A percentile compares a stretch with the other conserved stretches of the same genome.
Evolutionary conservation across 2,329 filamentous ascomycete species (phyloP).

Genomic region (Pleomassaria siparia): DNA sequence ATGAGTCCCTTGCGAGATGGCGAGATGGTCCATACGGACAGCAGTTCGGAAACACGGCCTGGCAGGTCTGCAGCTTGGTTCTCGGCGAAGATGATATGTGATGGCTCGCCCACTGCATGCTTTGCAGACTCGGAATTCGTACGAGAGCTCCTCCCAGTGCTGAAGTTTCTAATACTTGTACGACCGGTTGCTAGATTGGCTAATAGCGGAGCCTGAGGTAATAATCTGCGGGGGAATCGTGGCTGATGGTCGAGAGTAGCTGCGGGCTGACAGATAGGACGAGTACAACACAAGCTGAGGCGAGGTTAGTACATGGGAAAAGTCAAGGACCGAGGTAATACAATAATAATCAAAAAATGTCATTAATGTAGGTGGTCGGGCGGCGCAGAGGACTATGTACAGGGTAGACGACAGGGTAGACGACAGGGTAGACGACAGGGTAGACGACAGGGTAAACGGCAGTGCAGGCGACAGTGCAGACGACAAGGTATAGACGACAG

Average conservation of each 20-base stretch:
- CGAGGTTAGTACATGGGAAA: slow-evolving; percentile 23
- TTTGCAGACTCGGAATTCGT: not conserved
- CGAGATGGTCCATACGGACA: slow-evolving; percentile 30
- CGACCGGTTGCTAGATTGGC: not conserved
- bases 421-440: too few relatives aligned
- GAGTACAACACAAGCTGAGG: slow-evolving; percentile 11
- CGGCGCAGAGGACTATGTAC: too few relatives aligned
- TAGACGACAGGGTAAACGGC: too few relatives aligned
- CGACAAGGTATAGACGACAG: too few relatives aligned
- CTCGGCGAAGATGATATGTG: slow-evolving; percentile 28
- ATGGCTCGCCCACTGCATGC: slow-evolving; percentile 3
- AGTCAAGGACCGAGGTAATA: slow-evolving; percentile 29
- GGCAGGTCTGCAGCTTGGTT: slow-evolving; percentile 31
- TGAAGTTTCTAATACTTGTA: slow-evolving; percentile 4
- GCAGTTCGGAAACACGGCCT: slow-evolving; percentile 21
- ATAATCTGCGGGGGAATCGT: slow-evolving; percentile 2
- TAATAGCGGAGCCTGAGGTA: not conserved
- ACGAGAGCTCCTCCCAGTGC: slow-evolving; percentile 4
- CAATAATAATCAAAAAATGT: too few relatives aligned
- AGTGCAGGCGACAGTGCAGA: too few relatives aligned
- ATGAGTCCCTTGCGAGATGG: slow-evolving; percentile 26
- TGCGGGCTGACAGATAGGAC: not conserved
- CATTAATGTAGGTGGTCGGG: too few relatives aligned
- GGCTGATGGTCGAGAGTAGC: not conserved
- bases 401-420: too few relatives aligned